A percentile compares a stretch with the other conserved stretches of the same genome.
These are phyloP conservation scores for Calonectria henricotiae DNA, from an alignment of 2,329 filamentous ascomycete species.

Conservation along the genomic window DNA sequence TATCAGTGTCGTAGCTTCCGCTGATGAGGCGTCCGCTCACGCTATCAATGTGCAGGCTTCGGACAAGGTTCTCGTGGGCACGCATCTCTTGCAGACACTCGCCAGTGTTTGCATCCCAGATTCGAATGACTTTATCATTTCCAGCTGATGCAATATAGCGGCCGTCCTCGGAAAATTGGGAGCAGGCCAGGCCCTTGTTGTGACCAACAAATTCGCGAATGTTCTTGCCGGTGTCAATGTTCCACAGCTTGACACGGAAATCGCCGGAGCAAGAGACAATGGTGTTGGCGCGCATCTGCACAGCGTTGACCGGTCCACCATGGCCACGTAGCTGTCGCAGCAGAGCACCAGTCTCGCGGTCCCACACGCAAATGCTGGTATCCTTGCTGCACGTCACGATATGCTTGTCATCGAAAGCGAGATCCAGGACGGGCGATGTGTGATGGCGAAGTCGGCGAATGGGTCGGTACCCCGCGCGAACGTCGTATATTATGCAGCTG, in stretches of 20 bases:
- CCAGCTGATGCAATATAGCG: constrained; percentile 93
- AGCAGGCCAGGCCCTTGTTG: constrained; percentile 94
- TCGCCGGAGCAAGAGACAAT: constrained; percentile 96
- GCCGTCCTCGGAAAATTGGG: constrained; percentile 97
- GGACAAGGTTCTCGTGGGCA: constrained; percentile 89
- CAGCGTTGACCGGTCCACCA: constrained; percentile 93
- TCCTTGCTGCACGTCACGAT: constrained; percentile 99
- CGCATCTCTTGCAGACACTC: constrained; percentile 85
- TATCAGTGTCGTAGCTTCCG: constrained; percentile 94
- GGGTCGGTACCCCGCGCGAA: constrained; percentile 84
- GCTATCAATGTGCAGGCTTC: constrained; percentile 91
- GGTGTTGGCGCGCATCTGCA: constrained; percentile 93
- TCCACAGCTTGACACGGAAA: constrained; percentile 95
- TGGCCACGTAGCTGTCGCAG: constrained; percentile 89
- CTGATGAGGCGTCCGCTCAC: constrained; percentile 89
- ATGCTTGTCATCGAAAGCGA: constrained; percentile 92
- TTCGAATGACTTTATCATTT: constrained; percentile 95
- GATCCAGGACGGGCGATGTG: constrained; percentile 90
- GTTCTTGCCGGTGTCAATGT: constrained; percentile 88
- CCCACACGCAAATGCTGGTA: constrained; percentile 94
- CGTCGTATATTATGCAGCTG: constrained; percentile 92
- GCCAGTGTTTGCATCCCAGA: constrained; percentile 95
- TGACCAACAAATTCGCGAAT: constrained; percentile 93
- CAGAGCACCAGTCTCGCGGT: constrained; percentile 83
- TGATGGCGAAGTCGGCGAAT: constrained; percentile 85